Conservation (phyloP, 495 filamentous ascomycete species). For the Lindgomyces ingoldianus region DNA sequence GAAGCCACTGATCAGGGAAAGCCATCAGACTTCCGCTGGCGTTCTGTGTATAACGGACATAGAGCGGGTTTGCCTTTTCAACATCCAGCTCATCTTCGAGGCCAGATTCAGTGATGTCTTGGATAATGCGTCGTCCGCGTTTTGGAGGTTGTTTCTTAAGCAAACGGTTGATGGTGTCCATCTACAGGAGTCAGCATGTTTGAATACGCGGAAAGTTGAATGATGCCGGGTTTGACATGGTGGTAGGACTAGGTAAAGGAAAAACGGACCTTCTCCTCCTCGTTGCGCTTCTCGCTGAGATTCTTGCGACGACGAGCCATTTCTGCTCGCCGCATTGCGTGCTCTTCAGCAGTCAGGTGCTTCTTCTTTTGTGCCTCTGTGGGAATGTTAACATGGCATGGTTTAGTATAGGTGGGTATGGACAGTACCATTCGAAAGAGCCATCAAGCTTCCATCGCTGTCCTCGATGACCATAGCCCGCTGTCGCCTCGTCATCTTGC, state of each 20-base stretch:
- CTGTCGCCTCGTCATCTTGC: conserved; percentile 87
- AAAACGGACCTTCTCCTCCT: conserved; percentile 86
- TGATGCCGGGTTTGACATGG: too few species aligned
- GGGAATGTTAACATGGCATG: conserved; percentile 1
- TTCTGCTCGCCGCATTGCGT: conserved; percentile 90
- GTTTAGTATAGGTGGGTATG: background rate
- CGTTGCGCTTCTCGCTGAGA: conserved; percentile 95
- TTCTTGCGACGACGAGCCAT: conserved; percentile 96
- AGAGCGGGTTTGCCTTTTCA: conserved; percentile 64
- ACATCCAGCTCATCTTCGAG: conserved; percentile 53
- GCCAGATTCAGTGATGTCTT: conserved; percentile 52
- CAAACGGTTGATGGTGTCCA: conserved; percentile 97
- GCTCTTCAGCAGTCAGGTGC: conserved; percentile 86
- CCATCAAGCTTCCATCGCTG: conserved; percentile 69
- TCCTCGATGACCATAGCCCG: conserved; percentile 67
- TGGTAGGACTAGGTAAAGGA: background rate
- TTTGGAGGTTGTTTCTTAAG: conserved; percentile 95
- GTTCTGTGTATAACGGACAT: conserved; percentile 77
- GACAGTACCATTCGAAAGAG: conserved; percentile 75
- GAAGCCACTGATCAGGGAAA: conserved; percentile 83
- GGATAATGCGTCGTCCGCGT: conserved; percentile 58
- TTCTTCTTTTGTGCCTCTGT: conserved; percentile 92
- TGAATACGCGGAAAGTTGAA: too few species aligned
- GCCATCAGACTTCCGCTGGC: conserved; percentile 65
- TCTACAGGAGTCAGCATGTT: conserved; percentile 57